These are phyloP conservation scores for Pyrenula aspistea DNA, from an alignment of 495 filamentous ascomycete species.

Conservation along the genomic window DNA sequence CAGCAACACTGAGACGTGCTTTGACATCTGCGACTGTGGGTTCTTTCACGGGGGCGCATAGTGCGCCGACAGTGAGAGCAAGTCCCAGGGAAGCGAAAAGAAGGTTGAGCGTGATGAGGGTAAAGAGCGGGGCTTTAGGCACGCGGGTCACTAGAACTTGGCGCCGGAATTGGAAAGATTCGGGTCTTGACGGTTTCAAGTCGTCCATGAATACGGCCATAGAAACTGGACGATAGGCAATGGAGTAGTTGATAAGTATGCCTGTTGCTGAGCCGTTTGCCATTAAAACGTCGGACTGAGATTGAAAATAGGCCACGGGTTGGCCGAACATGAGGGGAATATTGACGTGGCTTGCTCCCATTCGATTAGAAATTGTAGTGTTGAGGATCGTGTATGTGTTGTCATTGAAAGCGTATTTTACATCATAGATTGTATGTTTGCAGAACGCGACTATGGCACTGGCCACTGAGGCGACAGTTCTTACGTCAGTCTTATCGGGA, in stretches of 20 bases:
- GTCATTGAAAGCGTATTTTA: not conserved
- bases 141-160: not conserved
- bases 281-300: not conserved
- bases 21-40: not conserved
- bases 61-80: constrained; percentile 3
- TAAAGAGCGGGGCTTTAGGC: not conserved
- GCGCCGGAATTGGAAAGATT: not conserved
- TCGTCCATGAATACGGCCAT: not conserved
- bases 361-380: not conserved
- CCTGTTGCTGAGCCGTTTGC: not conserved
- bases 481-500: not conserved
- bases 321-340: not conserved
- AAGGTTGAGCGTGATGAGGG: constrained; percentile 6
- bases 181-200: not conserved
- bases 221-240: not conserved
- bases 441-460: not conserved
- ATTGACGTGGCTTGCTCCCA: not conserved
- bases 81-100: constrained; percentile 6
- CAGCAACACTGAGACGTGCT: not conserved
- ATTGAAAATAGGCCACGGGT: not conserved
- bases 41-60: not conserved
- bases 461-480: not conserved
- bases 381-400: not conserved
- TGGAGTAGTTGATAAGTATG: not conserved
- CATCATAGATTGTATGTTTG: not conserved